Percentiles rank a stretch among this genome's conserved stretches.
Conservation (phyloP, 2,329 filamentous ascomycete species). For the Colletotrichum cuscutae region DNA sequence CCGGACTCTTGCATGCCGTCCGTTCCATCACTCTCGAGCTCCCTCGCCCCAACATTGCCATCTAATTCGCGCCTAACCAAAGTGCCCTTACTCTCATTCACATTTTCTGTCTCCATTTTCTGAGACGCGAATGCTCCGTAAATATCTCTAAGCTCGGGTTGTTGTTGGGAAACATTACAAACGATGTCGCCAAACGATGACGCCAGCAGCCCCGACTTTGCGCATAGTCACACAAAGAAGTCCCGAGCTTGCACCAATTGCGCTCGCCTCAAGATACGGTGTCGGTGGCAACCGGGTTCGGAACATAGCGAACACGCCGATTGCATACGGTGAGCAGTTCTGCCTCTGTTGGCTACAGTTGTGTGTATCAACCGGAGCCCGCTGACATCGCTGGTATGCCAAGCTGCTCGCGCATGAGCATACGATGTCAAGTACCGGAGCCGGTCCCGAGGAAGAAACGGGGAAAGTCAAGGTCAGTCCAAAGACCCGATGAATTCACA, state of each 20-base stretch:
- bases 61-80: neutral
- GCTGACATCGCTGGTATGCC: neutral
- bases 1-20: neutral
- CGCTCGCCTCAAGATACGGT: constrained; percentile 50
- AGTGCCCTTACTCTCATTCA: neutral
- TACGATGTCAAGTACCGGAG: constrained; percentile 46
- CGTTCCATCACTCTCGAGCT: neutral
- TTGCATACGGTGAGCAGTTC: constrained; percentile 41
- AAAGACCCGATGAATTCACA: neutral
- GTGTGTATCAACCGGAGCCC: neutral
- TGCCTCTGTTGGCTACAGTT: neutral
- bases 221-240: constrained; percentile 32
- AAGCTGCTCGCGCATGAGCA: constrained; percentile 48
- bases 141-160: neutral
- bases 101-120: neutral
- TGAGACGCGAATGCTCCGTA: neutral
- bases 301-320: constrained; percentile 33
- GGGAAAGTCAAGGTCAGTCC: constrained; percentile 48
- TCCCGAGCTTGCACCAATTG: constrained; percentile 47
- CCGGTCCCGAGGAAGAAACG: constrained; percentile 46
- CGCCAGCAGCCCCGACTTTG: neutral
- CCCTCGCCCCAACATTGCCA: neutral
- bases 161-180: neutral
- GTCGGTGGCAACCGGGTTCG: constrained; percentile 44
- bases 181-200: neutral